These are phyloP conservation scores for Pseudogymnoascus sp. DNA, from an alignment of 2,329 filamentous ascomycete genomes.

Conservation along the genomic window DNA sequence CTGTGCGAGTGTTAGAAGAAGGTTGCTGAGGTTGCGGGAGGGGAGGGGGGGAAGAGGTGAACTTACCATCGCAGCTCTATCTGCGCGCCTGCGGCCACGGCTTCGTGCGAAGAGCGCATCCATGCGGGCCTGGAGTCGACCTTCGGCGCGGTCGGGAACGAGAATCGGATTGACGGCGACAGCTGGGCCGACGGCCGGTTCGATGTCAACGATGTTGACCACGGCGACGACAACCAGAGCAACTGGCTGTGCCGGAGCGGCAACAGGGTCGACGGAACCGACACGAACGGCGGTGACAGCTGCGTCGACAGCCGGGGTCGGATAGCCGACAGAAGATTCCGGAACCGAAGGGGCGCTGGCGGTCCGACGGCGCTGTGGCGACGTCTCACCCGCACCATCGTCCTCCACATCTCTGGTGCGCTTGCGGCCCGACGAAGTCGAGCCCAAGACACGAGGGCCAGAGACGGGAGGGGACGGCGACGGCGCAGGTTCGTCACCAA, in stretches of 20 bases:
- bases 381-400: neutral
- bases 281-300: neutral
- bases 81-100: neutral
- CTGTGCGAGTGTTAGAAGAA: neutral
- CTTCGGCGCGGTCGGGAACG: neutral
- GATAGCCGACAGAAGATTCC: neutral
- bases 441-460: neutral
- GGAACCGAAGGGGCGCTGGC: neutral
- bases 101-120: neutral
- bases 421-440: neutral
- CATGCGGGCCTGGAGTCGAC: neutral
- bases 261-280: neutral
- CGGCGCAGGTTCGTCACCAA: neutral
- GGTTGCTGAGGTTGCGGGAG: neutral
- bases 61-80: neutral
- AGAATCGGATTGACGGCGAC: neutral
- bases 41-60: neutral
- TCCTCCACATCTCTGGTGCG: neutral
- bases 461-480: neutral
- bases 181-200: neutral
- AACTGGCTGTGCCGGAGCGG: neutral
- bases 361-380: neutral
- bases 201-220: neutral
- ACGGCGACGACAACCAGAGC: neutral
- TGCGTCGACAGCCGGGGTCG: neutral